These are phyloP conservation scores for Schoenoplectus tabernaemontani DNA, from an alignment of 202 grass and related monocot species.

Conservation along the genomic window DNA sequence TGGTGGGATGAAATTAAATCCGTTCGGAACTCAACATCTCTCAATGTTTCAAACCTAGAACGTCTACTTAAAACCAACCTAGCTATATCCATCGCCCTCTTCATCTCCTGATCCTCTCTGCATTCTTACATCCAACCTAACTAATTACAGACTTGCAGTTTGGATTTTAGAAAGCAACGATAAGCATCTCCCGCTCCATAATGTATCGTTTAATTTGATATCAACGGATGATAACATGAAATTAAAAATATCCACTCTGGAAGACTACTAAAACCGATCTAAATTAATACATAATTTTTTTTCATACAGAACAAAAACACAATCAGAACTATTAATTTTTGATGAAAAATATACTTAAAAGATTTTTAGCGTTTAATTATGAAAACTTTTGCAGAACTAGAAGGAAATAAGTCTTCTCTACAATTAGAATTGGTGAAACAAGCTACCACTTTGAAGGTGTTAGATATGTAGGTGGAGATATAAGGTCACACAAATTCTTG, in stretches of 20 bases:
- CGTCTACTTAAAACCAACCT: slow-evolving; percentile 97
- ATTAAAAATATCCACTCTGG: not conserved
- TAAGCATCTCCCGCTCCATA: not conserved
- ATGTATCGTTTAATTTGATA: not conserved
- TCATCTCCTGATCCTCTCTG: slow-evolving; percentile 19
- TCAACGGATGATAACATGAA: too few relatives aligned
- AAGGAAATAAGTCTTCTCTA: slow-evolving; percentile 20
- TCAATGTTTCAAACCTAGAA: slow-evolving; percentile 95
- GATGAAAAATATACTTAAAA: not conserved
- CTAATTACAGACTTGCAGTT: slow-evolving; percentile 3
- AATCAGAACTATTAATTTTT: too few relatives aligned
- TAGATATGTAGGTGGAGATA: slow-evolving; percentile 23
- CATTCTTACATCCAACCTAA: slow-evolving; percentile 21
- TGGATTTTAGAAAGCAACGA: not conserved
- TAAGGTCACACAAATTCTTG: slow-evolving; percentile 19
- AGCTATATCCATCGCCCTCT: slow-evolving; percentile 23
- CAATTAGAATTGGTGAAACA: slow-evolving; percentile 2
- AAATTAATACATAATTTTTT: not conserved
- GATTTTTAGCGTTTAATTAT: not conserved
- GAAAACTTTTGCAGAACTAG: not conserved
- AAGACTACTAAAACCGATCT: not conserved
- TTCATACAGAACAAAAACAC: too few relatives aligned
- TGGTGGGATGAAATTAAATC: slow-evolving; percentile 68
- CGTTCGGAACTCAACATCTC: slow-evolving; percentile 83
- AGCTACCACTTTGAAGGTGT: slow-evolving; percentile 22